Conservation (phyloP, 495 filamentous ascomycete species). For the Penicillium fimorum region DNA sequence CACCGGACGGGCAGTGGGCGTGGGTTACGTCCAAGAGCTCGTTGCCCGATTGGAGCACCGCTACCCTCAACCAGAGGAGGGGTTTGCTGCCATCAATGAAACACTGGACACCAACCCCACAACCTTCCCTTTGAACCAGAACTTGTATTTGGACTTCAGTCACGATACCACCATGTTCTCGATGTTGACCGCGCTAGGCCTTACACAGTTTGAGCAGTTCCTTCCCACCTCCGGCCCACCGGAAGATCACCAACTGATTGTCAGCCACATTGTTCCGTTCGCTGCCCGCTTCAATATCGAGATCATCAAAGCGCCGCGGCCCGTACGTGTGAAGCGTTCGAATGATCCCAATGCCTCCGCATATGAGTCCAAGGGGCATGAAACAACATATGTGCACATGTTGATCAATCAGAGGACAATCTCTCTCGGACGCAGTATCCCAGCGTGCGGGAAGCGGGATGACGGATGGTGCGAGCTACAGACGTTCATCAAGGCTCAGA, state of each 20-base stretch:
- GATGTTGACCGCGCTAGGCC: slow-evolving; percentile 49
- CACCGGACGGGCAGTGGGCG: slow-evolving; percentile 56
- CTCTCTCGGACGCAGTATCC: slow-evolving; percentile 54
- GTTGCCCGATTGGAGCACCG: slow-evolving; percentile 56
- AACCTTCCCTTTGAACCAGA: slow-evolving; percentile 51
- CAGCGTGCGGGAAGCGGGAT: slow-evolving; percentile 54
- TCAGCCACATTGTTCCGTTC: slow-evolving; percentile 59
- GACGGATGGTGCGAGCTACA: slow-evolving; percentile 65
- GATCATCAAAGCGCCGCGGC: slow-evolving; percentile 55
- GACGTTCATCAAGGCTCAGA: slow-evolving; percentile 53
- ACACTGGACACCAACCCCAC: slow-evolving; percentile 46
- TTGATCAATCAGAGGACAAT: slow-evolving; percentile 63
- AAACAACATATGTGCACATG: slow-evolving; percentile 63
- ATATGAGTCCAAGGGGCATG: slow-evolving; percentile 13
- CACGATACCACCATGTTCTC: slow-evolving; percentile 35
- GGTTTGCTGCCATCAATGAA: slow-evolving; percentile 51
- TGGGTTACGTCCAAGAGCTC: slow-evolving; percentile 61
- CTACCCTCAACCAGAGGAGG: slow-evolving; percentile 38
- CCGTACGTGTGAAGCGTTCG: slow-evolving; percentile 45
- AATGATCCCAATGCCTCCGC: background rate
- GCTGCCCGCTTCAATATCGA: slow-evolving; percentile 63
- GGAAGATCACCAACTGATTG: slow-evolving; percentile 48
- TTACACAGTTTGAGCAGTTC: slow-evolving; percentile 48
- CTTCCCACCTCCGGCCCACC: slow-evolving; percentile 45
- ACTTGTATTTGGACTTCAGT: slow-evolving; percentile 42